phyloP scores from a whole-genome alignment of 2,329 filamentous ascomycete genomes.

The Ophiocordyceps robertsii region DNA sequence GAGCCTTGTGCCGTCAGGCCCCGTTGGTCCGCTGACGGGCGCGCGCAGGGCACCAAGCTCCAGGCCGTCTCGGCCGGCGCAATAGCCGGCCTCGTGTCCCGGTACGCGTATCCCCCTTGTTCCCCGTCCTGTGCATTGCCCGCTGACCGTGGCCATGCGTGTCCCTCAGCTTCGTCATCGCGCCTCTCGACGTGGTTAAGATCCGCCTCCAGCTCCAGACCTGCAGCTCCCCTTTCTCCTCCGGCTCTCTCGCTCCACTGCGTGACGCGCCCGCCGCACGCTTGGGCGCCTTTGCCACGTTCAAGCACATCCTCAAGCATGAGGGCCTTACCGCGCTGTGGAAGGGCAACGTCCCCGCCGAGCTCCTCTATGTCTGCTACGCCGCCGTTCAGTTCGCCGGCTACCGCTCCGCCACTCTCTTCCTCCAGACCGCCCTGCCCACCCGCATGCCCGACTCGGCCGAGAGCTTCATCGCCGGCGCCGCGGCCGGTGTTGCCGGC shows the following conservation, averaged over 20 bases:
- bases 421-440: constrained; percentile 40
- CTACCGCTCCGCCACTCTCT: constrained; percentile 63
- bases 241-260: constrained; percentile 54
- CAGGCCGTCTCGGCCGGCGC: constrained; percentile 44
- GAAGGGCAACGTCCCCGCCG: constrained; percentile 96
- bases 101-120: constrained; percentile 37
- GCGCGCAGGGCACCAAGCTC: constrained; percentile 35
- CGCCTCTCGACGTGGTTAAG: constrained; percentile 94
- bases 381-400: constrained; percentile 79
- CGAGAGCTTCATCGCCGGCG: constrained; percentile 75
- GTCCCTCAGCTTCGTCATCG: constrained; percentile 64
- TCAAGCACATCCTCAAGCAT: constrained; percentile 61
- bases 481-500: constrained; percentile 66
- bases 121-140: neutral
- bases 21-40: neutral
- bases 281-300: constrained; percentile 56
- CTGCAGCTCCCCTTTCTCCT: constrained; percentile 68
- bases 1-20: too few species aligned
- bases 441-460: constrained; percentile 45
- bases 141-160: neutral
- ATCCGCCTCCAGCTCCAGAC: constrained; percentile 92
- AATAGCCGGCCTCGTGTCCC: constrained; percentile 72
- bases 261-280: constrained; percentile 45
- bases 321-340: constrained; percentile 82
- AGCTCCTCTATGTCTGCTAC: constrained; percentile 88